phyloP scores from a whole-genome alignment of 1,139 yeast genomes.

The Nakaseomyces glabratus region DNA sequence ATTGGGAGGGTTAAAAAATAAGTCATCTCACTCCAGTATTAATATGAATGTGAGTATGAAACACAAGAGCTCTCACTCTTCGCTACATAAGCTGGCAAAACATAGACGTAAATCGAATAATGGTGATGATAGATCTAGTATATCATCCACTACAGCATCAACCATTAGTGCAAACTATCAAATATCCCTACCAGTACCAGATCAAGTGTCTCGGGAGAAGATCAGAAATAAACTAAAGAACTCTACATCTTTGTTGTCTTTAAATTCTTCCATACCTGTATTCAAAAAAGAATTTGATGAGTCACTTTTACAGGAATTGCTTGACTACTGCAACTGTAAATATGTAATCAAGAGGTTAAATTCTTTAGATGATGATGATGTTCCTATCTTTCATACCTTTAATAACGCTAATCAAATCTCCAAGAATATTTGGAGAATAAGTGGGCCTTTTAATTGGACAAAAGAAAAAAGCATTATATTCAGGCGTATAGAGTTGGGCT shows the following conservation, averaged over 20 bases:
- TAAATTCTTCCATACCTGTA: slow-evolving; percentile 28
- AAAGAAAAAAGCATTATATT: slow-evolving; percentile 12
- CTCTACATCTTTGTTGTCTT: slow-evolving; percentile 43
- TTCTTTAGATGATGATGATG: slow-evolving; percentile 7
- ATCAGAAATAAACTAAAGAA: slow-evolving; percentile 44
- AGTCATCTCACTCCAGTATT: slow-evolving; percentile 23
- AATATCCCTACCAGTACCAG: slow-evolving; percentile 53
- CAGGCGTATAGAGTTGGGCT: slow-evolving; percentile 17
- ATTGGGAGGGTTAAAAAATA: slow-evolving; percentile 21
- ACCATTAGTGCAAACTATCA: slow-evolving; percentile 13
- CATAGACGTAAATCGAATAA: slow-evolving; percentile 23
- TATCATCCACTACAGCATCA: slow-evolving; percentile 9
- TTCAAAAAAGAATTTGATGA: slow-evolving; percentile 23
- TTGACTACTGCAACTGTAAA: slow-evolving; percentile 23
- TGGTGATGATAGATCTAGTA: slow-evolving; percentile 14
- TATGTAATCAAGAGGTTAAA: slow-evolving; percentile 14
- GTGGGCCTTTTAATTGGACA: neutral
- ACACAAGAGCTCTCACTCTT: slow-evolving; percentile 28
- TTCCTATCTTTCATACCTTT: slow-evolving; percentile 7
- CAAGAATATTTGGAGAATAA: slow-evolving; percentile 17
- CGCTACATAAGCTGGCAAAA: slow-evolving; percentile 24
- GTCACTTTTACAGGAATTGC: slow-evolving; percentile 19
- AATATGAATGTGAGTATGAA: slow-evolving; percentile 16
- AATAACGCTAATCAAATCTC: slow-evolving; percentile 13
- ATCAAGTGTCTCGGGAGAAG: slow-evolving; percentile 46